These are phyloP conservation scores for Penicillium sp. DNA, from an alignment of 2,329 filamentous ascomycete genomes.

Conservation along the genomic window DNA sequence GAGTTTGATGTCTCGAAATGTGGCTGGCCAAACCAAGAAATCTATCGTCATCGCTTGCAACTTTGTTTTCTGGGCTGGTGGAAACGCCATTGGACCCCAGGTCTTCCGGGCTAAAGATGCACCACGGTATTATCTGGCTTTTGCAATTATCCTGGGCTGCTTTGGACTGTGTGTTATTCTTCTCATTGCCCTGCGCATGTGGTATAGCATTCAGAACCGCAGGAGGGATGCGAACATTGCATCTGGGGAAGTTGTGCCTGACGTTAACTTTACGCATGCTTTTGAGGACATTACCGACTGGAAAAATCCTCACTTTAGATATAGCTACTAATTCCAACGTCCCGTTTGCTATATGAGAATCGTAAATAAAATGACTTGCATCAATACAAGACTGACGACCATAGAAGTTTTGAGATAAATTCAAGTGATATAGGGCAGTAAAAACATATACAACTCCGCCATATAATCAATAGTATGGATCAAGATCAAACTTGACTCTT, in stretches of 20 bases:
- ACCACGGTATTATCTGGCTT: slow-evolving; percentile 67
- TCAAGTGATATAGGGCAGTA: too few species aligned
- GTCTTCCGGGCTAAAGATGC: slow-evolving; percentile 62
- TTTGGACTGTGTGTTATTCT: slow-evolving; percentile 60
- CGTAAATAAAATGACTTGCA: not conserved
- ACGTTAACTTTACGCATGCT: slow-evolving; percentile 49
- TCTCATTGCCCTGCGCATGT: slow-evolving; percentile 57
- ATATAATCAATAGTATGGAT: not conserved
- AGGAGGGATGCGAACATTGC: slow-evolving; percentile 52
- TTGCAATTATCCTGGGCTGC: slow-evolving; percentile 67
- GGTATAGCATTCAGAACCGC: slow-evolving; percentile 58
- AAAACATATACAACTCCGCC: not conserved
- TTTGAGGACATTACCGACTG: slow-evolving; percentile 64
- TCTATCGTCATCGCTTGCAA: slow-evolving; percentile 65
- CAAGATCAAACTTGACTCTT: not conserved
- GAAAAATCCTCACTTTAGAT: slow-evolving; percentile 61
- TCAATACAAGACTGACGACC: not conserved
- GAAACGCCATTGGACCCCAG: slow-evolving; percentile 67
- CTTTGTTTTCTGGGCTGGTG: slow-evolving; percentile 67
- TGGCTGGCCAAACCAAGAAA: slow-evolving; percentile 73
- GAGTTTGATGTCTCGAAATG: slow-evolving; percentile 65
- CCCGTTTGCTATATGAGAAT: too few species aligned
- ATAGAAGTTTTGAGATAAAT: not conserved
- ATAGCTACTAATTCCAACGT: slow-evolving; percentile 45
- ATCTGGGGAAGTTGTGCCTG: slow-evolving; percentile 42